phyloP scores from a whole-genome alignment of 75 land plant species.

The Picea glauca region DNA sequence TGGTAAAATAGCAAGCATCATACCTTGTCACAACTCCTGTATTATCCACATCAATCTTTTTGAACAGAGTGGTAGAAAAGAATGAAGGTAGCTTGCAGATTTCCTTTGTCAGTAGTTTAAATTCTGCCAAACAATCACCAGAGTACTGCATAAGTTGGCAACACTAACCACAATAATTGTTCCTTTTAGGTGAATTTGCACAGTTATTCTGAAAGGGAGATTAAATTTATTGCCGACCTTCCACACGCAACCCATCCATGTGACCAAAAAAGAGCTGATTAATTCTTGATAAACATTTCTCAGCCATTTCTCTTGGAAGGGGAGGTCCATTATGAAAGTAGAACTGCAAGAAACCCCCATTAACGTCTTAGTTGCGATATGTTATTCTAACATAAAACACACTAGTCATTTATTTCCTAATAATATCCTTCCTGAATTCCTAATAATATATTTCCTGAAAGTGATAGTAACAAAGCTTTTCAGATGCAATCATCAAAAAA shows the following conservation, averaged over 20 bases:
- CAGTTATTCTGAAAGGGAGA: neutral
- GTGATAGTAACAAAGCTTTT: neutral
- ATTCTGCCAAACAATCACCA: constrained; percentile 42
- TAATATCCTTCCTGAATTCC: neutral
- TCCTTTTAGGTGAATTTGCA: neutral
- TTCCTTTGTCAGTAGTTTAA: constrained; percentile 70
- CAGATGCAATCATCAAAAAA: neutral
- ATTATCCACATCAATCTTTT: constrained; percentile 64
- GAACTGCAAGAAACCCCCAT: constrained; percentile 54
- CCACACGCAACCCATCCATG: constrained; percentile 60
- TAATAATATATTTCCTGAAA: neutral
- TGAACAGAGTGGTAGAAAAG: constrained; percentile 74
- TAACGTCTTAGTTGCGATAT: neutral
- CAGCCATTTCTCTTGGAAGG: constrained; percentile 69
- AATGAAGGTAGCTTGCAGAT: constrained; percentile 96
- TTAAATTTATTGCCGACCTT: constrained; percentile 37
- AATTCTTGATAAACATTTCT: constrained; percentile 58
- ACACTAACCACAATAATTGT: neutral
- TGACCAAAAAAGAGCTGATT: constrained; percentile 71
- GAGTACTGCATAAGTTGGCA: neutral
- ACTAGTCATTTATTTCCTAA: neutral
- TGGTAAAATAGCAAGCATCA: neutral
- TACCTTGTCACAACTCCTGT: constrained; percentile 82
- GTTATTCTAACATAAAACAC: neutral
- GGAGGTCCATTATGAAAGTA: constrained; percentile 92